Conservation (phyloP, 73 alveolate genomes). For the Paramecium sonneborni region DNA sequence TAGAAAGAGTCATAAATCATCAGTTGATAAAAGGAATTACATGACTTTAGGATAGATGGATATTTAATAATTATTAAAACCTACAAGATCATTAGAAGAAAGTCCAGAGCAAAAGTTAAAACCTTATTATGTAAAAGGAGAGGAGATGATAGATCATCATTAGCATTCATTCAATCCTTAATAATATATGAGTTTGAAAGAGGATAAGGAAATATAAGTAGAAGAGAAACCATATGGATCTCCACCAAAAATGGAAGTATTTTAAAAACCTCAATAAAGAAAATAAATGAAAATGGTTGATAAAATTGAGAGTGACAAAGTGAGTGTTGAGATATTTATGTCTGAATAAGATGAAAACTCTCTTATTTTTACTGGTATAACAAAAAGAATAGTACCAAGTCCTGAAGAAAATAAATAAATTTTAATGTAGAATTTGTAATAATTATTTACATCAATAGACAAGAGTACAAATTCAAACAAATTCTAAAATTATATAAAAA, state of each 20-base stretch:
- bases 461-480: neutral
- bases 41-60: neutral
- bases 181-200: neutral
- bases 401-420: constrained; percentile 22
- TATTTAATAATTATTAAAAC: neutral
- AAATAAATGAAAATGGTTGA: neutral
- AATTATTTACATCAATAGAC: neutral
- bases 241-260: constrained; percentile 26
- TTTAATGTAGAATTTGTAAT: neutral
- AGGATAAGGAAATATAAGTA: neutral
- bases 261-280: neutral
- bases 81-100: neutral
- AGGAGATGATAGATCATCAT: neutral
- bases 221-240: neutral
- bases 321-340: constrained; percentile 43
- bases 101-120: neutral
- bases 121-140: neutral
- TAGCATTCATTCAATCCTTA: neutral
- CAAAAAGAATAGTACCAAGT: neutral
- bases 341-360: constrained; percentile 39
- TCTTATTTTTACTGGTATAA: constrained; percentile 9
- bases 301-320: constrained; percentile 4
- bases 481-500: neutral
- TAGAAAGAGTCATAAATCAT: neutral
- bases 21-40: neutral